phyloP scores from a whole-genome alignment of 345 rosid species.

The Diplotaxis tenuifolia region DNA sequence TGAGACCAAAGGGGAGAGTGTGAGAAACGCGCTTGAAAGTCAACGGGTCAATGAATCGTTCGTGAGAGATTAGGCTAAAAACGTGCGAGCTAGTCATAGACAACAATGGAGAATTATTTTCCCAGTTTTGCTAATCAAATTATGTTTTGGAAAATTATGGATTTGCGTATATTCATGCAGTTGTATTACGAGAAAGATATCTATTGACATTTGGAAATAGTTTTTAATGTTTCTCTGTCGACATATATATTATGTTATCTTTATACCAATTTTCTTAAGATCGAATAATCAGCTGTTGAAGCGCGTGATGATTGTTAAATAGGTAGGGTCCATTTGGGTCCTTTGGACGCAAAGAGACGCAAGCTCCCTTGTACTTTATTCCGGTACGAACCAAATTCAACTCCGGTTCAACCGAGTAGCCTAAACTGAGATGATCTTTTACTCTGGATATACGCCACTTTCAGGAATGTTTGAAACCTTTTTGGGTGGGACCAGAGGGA shows the following conservation, averaged over 20 bases:
- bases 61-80: conserved; percentile 26
- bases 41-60: conserved; percentile 22
- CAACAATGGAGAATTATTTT: conserved; percentile 3
- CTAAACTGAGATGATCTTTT: conserved; percentile 7
- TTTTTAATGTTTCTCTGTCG: neutral
- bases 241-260: neutral
- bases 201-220: neutral
- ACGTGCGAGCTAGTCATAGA: conserved; percentile 31
- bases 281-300: neutral
- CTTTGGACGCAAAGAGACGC: conserved; percentile 37
- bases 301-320: conserved; percentile 12
- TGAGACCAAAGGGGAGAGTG: conserved; percentile 3
- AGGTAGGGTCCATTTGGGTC: conserved; percentile 36
- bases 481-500: neutral
- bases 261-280: neutral
- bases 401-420: conserved; percentile 21
- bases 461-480: conserved; percentile 10
- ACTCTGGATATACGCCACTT: conserved; percentile 34
- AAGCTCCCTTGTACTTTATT: conserved; percentile 23
- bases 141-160: neutral
- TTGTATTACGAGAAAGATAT: conserved; percentile 6
- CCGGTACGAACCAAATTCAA: conserved; percentile 15
- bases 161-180: conserved; percentile 10
- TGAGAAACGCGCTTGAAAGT: conserved; percentile 10
- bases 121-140: neutral